These are phyloP conservation scores for Paecilomyces sp. DNA, from an alignment of 2,329 filamentous ascomycete species.

Conservation along the genomic window DNA sequence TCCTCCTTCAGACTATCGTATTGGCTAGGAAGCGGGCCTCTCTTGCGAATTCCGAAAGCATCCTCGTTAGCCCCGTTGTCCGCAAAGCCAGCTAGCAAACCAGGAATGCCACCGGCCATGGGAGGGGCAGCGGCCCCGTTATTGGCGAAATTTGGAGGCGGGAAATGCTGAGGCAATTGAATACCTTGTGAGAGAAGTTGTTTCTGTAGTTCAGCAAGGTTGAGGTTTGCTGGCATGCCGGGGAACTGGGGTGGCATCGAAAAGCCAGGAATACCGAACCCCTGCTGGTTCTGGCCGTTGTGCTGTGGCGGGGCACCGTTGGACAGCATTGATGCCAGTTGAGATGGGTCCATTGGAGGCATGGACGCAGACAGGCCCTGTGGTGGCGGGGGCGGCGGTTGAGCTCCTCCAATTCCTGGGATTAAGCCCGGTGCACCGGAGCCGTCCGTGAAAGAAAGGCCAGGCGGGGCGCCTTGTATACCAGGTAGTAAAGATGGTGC, in stretches of 20 bases:
- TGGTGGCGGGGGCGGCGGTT: slow-evolving; percentile 25
- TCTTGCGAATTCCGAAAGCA: slow-evolving; percentile 41
- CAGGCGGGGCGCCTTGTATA: slow-evolving; percentile 52
- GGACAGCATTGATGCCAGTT: slow-evolving; percentile 35
- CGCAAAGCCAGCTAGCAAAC: slow-evolving; percentile 28
- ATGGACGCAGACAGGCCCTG: slow-evolving; percentile 24
- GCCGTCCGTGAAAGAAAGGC: slow-evolving; percentile 39
- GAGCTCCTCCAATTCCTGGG: slow-evolving; percentile 42
- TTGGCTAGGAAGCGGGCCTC: slow-evolving; percentile 73
- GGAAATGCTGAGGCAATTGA: slow-evolving; percentile 26
- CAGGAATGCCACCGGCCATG: slow-evolving; percentile 19
- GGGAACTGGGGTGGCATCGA: slow-evolving; percentile 38
- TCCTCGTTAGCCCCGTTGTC: slow-evolving; percentile 24
- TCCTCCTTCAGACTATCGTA: slow-evolving; percentile 73
- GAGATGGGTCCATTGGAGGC: slow-evolving; percentile 42
- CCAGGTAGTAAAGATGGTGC: slow-evolving; percentile 46
- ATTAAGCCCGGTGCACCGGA: slow-evolving; percentile 32
- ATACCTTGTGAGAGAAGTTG: slow-evolving; percentile 29
- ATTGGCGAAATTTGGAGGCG: slow-evolving; percentile 25
- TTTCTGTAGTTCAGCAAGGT: slow-evolving; percentile 31
- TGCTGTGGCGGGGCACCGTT: slow-evolving; percentile 36
- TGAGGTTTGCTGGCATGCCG: slow-evolving; percentile 39
- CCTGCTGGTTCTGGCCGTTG: slow-evolving; percentile 16
- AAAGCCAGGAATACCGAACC: slow-evolving; percentile 30
- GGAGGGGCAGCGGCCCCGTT: background rate